Conservation (phyloP, 2,329 filamentous ascomycete genomes). For the Colletotrichum musae region DNA sequence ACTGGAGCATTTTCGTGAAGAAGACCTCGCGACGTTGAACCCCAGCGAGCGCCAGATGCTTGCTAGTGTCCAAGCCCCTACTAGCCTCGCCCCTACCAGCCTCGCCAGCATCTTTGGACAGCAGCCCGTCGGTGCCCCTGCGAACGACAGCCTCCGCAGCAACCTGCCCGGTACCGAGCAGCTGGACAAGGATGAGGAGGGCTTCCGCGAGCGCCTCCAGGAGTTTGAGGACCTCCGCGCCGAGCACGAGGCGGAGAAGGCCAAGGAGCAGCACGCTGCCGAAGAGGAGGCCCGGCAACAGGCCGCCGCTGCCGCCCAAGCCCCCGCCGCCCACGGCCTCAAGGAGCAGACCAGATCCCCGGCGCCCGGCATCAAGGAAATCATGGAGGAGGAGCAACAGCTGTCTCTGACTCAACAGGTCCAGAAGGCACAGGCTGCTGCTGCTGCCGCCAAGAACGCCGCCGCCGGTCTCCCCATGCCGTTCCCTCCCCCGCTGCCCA, state of each 20-base stretch:
- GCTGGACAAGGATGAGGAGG: conserved; percentile 68
- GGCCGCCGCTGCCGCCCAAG: conserved; percentile 7
- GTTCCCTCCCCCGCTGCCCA: conserved; percentile 78
- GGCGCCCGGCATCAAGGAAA: conserved; percentile 39
- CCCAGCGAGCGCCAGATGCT: conserved; percentile 68
- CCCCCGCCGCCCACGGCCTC: conserved; percentile 32
- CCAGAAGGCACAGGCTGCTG: conserved; percentile 77
- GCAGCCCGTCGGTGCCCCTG: conserved; percentile 56
- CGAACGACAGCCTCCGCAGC: conserved; percentile 58
- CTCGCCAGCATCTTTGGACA: conserved; percentile 46
- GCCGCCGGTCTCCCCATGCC: conserved; percentile 81
- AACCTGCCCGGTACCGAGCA: conserved; percentile 66
- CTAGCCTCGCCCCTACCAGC: conserved; percentile 47
- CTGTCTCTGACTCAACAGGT: conserved; percentile 88
- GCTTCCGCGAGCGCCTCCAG: conserved; percentile 80
- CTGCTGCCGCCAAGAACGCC: conserved; percentile 62
- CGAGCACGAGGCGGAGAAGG: conserved; percentile 74
- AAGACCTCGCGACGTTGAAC: conserved; percentile 79
- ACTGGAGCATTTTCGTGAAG: conserved; percentile 74
- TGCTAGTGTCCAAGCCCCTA: conserved; percentile 55
- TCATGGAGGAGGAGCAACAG: conserved; percentile 43
- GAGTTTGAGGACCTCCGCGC: conserved; percentile 86
- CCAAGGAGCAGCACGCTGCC: conserved; percentile 45
- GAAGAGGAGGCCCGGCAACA: conserved; percentile 42
- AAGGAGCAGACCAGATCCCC: conserved; percentile 38